A percentile compares a stretch with the other conserved stretches of the same genome.
Evolutionary conservation across 2,329 filamentous ascomycete species (phyloP).

Genomic region (Decorospora gaudefroyi): DNA sequence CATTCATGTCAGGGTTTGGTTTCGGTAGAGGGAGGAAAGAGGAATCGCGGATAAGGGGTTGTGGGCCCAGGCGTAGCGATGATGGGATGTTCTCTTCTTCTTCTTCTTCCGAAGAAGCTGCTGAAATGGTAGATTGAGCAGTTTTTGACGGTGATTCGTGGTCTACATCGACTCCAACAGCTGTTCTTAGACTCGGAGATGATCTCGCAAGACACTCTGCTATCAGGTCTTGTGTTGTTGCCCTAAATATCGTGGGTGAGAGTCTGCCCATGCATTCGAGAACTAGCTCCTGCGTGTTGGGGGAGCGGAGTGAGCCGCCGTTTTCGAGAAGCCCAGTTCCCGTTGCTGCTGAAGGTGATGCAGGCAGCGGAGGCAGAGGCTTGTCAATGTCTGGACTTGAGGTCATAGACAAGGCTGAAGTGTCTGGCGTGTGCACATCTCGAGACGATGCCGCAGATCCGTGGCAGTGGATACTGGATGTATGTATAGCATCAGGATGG

Average conservation of each 20-base stretch:
- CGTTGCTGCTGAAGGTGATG: fast-evolving
- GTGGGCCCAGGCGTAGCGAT: neutral
- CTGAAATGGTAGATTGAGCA: neutral
- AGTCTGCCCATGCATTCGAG: neutral
- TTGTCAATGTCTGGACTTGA: neutral
- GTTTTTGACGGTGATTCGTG: too few species aligned
- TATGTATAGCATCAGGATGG: too few species aligned
- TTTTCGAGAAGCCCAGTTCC: neutral
- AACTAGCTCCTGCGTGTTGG: neutral
- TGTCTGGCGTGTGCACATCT: neutral
- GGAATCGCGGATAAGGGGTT: neutral
- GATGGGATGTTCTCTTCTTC: neutral
- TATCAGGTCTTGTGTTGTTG: neutral
- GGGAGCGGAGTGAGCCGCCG: neutral
- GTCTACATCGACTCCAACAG: too few species aligned
- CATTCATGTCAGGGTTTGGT: neutral
- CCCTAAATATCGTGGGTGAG: neutral
- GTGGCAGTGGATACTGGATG: neutral
- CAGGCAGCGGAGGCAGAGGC: neutral
- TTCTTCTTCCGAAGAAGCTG: neutral
- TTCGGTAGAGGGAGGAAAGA: neutral
- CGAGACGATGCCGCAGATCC: neutral
- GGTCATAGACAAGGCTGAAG: neutral
- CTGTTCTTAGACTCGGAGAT: too few species aligned
- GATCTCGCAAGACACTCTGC: neutral